A percentile compares a stretch with the other conserved stretches of the same genome.
Evolutionary conservation across 768 basidiomycete species (phyloP).

Genomic region (Fomitopsis pulvina): DNA sequence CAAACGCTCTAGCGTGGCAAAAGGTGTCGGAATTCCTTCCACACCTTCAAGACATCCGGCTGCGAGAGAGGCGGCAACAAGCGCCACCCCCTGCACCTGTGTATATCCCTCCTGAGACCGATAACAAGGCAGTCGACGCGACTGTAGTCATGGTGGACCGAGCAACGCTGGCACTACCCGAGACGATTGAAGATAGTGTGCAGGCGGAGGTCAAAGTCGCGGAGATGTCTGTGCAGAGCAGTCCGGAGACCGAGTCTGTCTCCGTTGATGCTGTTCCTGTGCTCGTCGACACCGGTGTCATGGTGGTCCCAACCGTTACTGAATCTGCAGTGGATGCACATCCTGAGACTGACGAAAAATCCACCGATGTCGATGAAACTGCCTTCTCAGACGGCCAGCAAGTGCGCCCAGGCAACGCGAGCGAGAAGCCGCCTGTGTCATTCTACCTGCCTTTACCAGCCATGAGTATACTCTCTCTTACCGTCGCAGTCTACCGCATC

Average conservation of each 20-base stretch:
- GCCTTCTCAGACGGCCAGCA: constrained; percentile 5
- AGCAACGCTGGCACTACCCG: constrained; percentile 35
- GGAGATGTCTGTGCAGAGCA: constrained; percentile 33
- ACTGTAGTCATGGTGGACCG: constrained; percentile 35
- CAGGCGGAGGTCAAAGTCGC: constrained; percentile 33
- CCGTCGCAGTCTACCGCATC: constrained; percentile 25
- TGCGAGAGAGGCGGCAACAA: constrained; percentile 46
- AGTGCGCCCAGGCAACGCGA: constrained; percentile 6
- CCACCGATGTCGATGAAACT: constrained; percentile 14
- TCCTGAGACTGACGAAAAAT: constrained; percentile 20
- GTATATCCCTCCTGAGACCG: constrained; percentile 21
- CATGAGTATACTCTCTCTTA: constrained; percentile 21
- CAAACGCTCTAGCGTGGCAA: constrained; percentile 65
- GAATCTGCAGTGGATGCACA: constrained; percentile 27
- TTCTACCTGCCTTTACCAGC: constrained; percentile 24
- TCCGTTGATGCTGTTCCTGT: constrained; percentile 50
- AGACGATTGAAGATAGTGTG: constrained; percentile 26
- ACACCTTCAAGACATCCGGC: constrained; percentile 62
- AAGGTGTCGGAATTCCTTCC: constrained; percentile 61
- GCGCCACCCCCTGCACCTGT: constrained; percentile 19
- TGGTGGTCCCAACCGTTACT: constrained; percentile 31
- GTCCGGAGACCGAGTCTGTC: constrained; percentile 31
- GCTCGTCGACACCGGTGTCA: constrained; percentile 37
- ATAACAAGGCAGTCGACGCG: constrained; percentile 47
- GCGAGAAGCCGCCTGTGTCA: constrained; percentile 2